Evolutionary conservation across 169 alveolate genomes (phyloP), one percentile per base, ranked within the genome.

Genomic region (Plasmodium blacklocki): DNA sequence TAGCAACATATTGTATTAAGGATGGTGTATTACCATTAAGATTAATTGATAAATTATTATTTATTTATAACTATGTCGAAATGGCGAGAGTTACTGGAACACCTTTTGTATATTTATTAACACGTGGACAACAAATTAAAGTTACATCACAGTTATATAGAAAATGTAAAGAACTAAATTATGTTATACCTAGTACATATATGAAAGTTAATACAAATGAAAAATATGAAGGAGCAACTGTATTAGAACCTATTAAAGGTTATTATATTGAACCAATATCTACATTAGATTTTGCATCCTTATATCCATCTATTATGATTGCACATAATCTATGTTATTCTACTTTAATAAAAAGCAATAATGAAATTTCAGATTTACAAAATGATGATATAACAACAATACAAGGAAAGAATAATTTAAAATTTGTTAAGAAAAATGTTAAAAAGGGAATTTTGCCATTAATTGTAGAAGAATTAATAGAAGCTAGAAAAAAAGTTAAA

Each of bases 51-150:
- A 98, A 98, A 67, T 95, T 99, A 56, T 94, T 97, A 93, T 96
- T 98, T 71, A 86, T 99, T 87, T 98, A 96, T 94, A 99, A 98
- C 94, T 97, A 98, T 83, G 97, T 99, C 56, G 99, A 99, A 95
- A 98, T 98, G 99, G 99, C 99, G 14, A 92, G 99, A 70, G 99
- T 99, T 26, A 98, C 99, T 0, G 99, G 99, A 52, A 98, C 99
- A 0, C 99, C 99, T 0, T 95, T 98, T 85, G 96, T 94, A 59
- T 94, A 94, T 91, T 93, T 97, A 49, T 94, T 97, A 8, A 95
- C 95, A 68, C 94, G 99, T 47, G 99, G 99, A 2, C 99, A 99
- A 92, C 98, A 98, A 93, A 98, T 99, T 74, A 98, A 98, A 78
- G 99, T 99, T 32, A 96, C 99, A 58, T 95, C 99, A 32, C 99